Evolutionary conservation across 1,284 basidiomycete genomes (phyloP).

Genomic region (Trametes pubescens): DNA sequence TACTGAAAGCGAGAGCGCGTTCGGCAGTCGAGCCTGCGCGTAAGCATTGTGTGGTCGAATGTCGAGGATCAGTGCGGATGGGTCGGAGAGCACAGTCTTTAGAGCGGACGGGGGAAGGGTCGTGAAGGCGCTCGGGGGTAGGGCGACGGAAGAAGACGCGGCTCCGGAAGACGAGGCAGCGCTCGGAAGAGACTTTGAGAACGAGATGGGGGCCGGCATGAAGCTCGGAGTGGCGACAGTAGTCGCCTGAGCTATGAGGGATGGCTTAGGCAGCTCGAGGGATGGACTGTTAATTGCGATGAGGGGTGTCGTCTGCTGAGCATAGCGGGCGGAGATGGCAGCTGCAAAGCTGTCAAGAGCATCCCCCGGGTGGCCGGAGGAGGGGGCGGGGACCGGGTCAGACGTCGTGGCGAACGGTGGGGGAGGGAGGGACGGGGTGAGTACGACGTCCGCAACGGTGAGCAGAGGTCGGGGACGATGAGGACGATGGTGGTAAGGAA

Average conservation of each 20-base stretch:
- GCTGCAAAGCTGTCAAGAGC: constrained; percentile 28
- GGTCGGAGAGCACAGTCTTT: constrained; percentile 43
- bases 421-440: constrained; percentile 11
- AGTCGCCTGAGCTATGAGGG: background rate
- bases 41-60: constrained; percentile 86
- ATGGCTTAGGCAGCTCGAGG: constrained; percentile 6
- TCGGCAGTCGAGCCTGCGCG: constrained; percentile 67
- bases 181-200: constrained; percentile 26
- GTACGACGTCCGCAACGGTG: constrained; percentile 10
- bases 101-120: constrained; percentile 46
- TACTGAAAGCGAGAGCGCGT: constrained; percentile 89
- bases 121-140: constrained; percentile 41
- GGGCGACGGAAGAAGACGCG: constrained; percentile 17
- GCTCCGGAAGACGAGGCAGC: constrained; percentile 27
- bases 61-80: constrained; percentile 74
- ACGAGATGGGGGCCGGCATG: constrained; percentile 15
- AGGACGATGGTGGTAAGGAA: constrained; percentile 30
- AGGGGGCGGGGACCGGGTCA: constrained; percentile 6
- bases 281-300: constrained; percentile 29
- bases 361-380: constrained; percentile 25
- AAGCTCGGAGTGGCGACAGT: constrained; percentile 2
- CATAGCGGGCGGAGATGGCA: constrained; percentile 35
- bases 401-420: constrained; percentile 28
- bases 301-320: constrained; percentile 27
- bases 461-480: constrained; percentile 22